Evolutionary conservation across 2,329 filamentous ascomycete genomes (phyloP).

Genomic region (Phyllosticta capitalensis): DNA sequence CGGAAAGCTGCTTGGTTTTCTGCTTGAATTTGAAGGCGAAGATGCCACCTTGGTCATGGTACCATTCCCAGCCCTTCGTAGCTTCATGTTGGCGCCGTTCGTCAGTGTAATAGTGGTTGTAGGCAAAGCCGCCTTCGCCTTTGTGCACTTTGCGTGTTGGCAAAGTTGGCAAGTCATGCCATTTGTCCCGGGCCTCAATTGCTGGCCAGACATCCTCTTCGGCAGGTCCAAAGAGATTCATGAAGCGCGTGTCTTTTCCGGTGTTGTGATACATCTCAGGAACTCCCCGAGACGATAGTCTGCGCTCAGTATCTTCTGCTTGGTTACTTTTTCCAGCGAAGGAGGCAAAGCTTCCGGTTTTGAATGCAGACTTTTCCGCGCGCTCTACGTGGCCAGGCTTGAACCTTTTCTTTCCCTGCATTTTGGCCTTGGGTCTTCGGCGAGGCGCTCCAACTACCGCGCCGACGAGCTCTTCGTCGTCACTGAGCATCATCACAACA

Average conservation of each 20-base stretch:
- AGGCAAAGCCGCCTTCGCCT: constrained; percentile 29
- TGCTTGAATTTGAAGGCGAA: constrained; percentile 36
- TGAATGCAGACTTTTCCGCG: constrained; percentile 15
- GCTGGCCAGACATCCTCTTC: constrained; percentile 40
- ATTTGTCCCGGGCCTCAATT: constrained; percentile 40
- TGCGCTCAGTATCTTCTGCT: constrained; percentile 2
- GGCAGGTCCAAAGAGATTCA: constrained; percentile 42
- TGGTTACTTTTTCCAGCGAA: constrained; percentile 10
- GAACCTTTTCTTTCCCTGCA: not conserved
- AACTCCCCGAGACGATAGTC: constrained; percentile 16
- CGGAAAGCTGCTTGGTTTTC: constrained; percentile 23
- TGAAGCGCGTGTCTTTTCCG: constrained; percentile 36
- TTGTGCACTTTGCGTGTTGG: constrained; percentile 35
- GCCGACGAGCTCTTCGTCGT: constrained; percentile 17
- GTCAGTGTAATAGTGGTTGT: constrained; percentile 35
- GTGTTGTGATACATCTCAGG: constrained; percentile 21
- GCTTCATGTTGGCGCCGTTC: constrained; percentile 36
- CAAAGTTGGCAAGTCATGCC: constrained; percentile 42
- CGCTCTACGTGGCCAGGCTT: constrained; percentile 8
- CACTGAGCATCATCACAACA: constrained; percentile 13
- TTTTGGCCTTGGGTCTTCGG: constrained; percentile 3
- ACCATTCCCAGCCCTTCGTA: constrained; percentile 45
- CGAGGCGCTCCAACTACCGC: not conserved
- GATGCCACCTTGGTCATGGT: constrained; percentile 33
- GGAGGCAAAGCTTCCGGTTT: constrained; percentile 14